Evolutionary conservation across 345 rosid species (phyloP), one percentile per base, ranked within the genome.

Genomic region (Ceriops zippeliana): DNA sequence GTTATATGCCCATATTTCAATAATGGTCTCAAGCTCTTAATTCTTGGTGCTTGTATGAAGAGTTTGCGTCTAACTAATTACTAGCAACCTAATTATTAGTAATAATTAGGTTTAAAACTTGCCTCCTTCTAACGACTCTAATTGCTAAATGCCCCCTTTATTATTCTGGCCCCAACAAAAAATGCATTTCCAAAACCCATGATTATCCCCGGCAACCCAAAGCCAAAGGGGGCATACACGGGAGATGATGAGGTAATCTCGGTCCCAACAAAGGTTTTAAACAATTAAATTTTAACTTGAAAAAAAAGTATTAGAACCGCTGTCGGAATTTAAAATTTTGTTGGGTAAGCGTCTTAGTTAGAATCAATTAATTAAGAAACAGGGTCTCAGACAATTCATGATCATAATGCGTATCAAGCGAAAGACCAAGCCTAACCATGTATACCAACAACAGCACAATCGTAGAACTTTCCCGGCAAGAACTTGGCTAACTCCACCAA

Each of bases 351-450:
- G 9, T 34, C 9, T 6, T 1, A 34, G 10, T 34, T 34, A 7
- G 1, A 34, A 7, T 7, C 9, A 7, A 34, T 34, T 34, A 7
- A 34, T 34, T 7, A 34, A 34, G 0, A n/a, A 52, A 53, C 34
- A 37, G 59, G 26, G 30, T 47, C 32, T 7, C 5, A 58, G 46
- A 32, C 65, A 31, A 10, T 13, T 42, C 5, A 4, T 22, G 32
- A 58, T 58, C 35, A 42, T 34, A 34, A 34, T 61, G 61, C 11
- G 66, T 31, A 51, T 61, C 22, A 61, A 52, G 67, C 66, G 51
- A 60, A 51, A 47, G 9, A 7, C 65, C 67, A 52, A 62, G 61
- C 38, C 15, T 38, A 46, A 61, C 62, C 37, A 22, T 31, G 22
- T 24, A n/a, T 17, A 42, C 37, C 37, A 34, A 9, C 37, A 34